Percentiles rank a stretch among this genome's conserved stretches.
phyloP scores from a whole-genome alignment of 257 asterid species.

The Ophiorrhiza pumila region DNA sequence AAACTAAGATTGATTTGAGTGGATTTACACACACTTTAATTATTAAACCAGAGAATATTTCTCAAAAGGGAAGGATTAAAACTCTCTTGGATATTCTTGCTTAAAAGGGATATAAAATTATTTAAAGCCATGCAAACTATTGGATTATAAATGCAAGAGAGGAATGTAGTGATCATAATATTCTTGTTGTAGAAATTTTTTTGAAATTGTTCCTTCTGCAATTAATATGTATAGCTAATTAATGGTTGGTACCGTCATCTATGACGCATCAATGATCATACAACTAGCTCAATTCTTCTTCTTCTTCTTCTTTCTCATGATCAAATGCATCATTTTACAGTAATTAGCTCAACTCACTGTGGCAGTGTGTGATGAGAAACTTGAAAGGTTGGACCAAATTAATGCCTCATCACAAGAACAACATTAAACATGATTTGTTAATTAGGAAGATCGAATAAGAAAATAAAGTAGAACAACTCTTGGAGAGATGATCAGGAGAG shows the following conservation, averaged over 20 bases:
- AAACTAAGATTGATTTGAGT: no score
- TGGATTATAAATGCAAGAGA: no score
- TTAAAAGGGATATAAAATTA: neutral
- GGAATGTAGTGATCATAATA: neutral
- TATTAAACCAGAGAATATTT: slow-evolving; percentile 9
- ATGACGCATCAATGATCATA: neutral
- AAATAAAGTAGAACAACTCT: no score
- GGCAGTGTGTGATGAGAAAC: no score
- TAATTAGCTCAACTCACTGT: no score
- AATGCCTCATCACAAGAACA: no score
- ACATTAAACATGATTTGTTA: no score
- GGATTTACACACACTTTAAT: slow-evolving; percentile 8
- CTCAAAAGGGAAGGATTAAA: neutral
- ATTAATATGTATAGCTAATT: neutral
- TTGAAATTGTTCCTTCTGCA: no score
- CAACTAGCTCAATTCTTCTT: neutral
- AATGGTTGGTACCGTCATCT: slow-evolving; percentile 6
- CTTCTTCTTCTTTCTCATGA: neutral
- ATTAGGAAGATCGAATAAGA: no score
- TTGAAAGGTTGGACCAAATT: no score
- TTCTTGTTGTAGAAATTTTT: neutral
- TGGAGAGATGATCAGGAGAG: no score
- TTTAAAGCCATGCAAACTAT: neutral
- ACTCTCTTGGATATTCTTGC: slow-evolving; percentile 1
- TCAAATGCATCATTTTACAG: no score